Evolutionary conservation across 148 eudicot species (phyloP).

Genomic region (Arbutus unedo): DNA sequence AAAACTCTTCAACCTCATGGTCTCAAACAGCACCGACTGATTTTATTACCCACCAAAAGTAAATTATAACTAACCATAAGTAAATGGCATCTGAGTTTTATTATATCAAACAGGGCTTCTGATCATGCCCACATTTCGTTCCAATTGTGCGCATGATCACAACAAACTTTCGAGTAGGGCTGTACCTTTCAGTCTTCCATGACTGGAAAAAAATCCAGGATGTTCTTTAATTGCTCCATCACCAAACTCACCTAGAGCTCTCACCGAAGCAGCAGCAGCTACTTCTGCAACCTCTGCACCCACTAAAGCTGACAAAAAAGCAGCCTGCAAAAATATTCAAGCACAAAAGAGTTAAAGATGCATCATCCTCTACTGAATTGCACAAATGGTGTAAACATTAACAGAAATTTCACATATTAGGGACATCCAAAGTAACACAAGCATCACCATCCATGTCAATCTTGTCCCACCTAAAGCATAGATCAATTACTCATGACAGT

Average conservation of each 20-base stretch:
- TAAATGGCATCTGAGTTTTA: background rate
- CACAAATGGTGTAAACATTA: background rate
- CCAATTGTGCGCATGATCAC: background rate
- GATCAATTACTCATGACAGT: background rate
- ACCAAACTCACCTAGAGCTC: constrained; percentile 45
- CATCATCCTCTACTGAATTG: background rate
- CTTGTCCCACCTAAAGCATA: background rate
- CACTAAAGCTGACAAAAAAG: constrained; percentile 87
- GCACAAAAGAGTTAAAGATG: background rate
- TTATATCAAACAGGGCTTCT: background rate
- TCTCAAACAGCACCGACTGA: constrained; percentile 2
- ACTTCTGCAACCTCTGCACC: constrained; percentile 85
- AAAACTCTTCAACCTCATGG: background rate
- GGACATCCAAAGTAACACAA: background rate
- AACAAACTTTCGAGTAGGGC: background rate
- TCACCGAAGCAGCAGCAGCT: constrained; percentile 81
- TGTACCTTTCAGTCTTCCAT: constrained; percentile 51
- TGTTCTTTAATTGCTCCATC: constrained; percentile 29
- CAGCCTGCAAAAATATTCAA: constrained; percentile 51
- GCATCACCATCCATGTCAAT: background rate
- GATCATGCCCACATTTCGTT: background rate
- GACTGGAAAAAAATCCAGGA: constrained; percentile 23
- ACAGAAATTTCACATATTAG: background rate
- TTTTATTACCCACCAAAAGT: background rate
- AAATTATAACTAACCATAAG: background rate